Evolutionary conservation across 371 early-diverging fungal genomes (phyloP), one percentile per base, ranked within the genome.

Genomic region (Rhizopus microsporus): DNA sequence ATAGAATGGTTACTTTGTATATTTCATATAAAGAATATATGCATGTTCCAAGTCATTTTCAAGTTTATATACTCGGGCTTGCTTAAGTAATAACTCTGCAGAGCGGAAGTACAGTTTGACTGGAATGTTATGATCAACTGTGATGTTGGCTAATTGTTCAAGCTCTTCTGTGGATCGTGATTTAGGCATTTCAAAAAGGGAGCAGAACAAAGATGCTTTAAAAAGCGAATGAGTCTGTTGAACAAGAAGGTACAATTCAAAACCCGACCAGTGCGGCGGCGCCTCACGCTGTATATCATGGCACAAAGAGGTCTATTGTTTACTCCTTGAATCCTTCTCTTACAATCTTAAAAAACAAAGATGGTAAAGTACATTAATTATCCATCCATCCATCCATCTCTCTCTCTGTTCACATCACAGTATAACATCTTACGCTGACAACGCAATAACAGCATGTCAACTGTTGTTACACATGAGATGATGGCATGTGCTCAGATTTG

Each of bases 31-130:
- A 0, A 80, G 61, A 8, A 81, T 56, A 52, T 83, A 85, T 1
- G 82, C 78, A 46, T 75, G 75, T 44, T 81, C 77, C 7, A 75
- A 54, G 57, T 85, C 83, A 34, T 74, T 59, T 70, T 85, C 85
- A 10, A 45, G 51, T 40, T 65, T 67, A 60, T 85, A 85, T 9
- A 82, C 67, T 52, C 71, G 52, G 56, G 82, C 85, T 75, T 85
- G 85, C 49, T 74, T 78, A 33, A 77, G 68, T 29, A 83, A 46
- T 2, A 72, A 64, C 30, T 79, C 77, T 5, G 83, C 85, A 6
- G 82, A 77, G 4, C 83, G 80, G 63, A 83, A 73, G 63, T 82
- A 85, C 15, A 77, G 68, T 33, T 78, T 75, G 61, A 85, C 75
- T 49, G 76, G 71, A 1, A 75, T 80, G 16, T 68, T 71, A 1